Percentiles rank a stretch among this genome's conserved stretches.
These are phyloP conservation scores for Malus fusca DNA, from an alignment of 306 rosid species.

Conservation along the genomic window DNA sequence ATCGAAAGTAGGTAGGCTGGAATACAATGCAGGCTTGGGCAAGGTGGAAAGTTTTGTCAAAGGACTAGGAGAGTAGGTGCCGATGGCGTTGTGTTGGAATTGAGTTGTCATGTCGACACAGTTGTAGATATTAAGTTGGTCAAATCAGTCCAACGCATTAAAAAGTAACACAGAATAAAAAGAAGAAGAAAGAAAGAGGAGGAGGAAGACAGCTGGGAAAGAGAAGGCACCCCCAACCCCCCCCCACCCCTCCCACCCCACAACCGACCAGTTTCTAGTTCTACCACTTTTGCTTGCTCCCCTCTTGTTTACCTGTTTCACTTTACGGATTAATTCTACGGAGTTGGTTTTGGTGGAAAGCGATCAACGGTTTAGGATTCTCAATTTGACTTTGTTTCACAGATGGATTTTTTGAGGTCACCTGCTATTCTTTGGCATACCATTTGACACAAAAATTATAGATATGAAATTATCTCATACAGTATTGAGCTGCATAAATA, in stretches of 20 bases:
- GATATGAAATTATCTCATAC: no score
- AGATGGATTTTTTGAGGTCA: background rate
- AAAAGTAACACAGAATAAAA: no score
- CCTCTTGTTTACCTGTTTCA: no score
- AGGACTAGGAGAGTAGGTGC: background rate
- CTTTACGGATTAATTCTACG: no score
- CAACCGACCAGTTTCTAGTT: background rate
- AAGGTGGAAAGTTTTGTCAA: background rate
- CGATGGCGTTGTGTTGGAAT: background rate
- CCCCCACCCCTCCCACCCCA: background rate
- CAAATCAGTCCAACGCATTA: background rate
- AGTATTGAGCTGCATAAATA: background rate
- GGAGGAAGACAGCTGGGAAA: background rate
- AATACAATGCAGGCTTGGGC: background rate
- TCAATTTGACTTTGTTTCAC: no score
- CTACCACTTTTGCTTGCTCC: background rate
- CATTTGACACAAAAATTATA: no score
- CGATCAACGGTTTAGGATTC: no score
- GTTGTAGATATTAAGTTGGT: slow-evolving; percentile 1
- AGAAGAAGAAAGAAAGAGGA: background rate
- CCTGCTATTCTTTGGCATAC: background rate
- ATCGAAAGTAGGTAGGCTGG: no score
- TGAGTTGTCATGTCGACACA: background rate
- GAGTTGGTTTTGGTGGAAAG: no score
- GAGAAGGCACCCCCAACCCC: background rate